Conservation (phyloP, 768 basidiomycete genomes). For the Calocybe cyanea region DNA sequence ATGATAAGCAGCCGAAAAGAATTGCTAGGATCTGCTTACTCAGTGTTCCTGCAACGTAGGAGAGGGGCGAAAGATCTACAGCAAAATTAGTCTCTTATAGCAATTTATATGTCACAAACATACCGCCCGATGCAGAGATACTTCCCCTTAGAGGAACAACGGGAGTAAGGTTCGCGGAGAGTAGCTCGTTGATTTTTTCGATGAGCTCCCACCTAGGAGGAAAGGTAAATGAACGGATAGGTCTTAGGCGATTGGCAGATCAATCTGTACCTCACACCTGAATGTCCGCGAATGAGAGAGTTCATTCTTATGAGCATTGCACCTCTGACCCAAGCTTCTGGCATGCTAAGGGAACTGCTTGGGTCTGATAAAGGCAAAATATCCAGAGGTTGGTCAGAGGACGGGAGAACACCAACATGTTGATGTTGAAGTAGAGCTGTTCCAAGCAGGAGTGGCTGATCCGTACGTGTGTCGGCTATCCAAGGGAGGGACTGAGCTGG, state of each 20-base stretch:
- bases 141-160: conserved; percentile 79
- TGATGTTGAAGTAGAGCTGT: conserved; percentile 72
- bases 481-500: background rate
- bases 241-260: background rate
- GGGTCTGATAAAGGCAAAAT: conserved; percentile 69
- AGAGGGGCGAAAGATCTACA: conserved; percentile 47
- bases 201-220: conserved; percentile 63
- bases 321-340: conserved; percentile 82
- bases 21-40: conserved; percentile 25
- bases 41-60: conserved; percentile 67
- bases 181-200: conserved; percentile 61
- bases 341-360: conserved; percentile 66
- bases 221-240: background rate
- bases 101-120: conserved; percentile 11
- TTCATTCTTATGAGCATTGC: conserved; percentile 80
- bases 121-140: conserved; percentile 77
- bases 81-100: background rate
- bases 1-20: background rate
- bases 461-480: conserved; percentile 71
- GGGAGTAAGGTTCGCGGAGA: conserved; percentile 61
- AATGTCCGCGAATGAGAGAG: conserved; percentile 77
- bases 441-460: conserved; percentile 57
- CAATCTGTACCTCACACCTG: conserved; percentile 53
- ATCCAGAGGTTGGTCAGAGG: conserved; percentile 40
- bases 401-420: conserved; percentile 63